Conservation (phyloP, 2,329 filamentous ascomycete species). For the Stenocarpella maydis region DNA sequence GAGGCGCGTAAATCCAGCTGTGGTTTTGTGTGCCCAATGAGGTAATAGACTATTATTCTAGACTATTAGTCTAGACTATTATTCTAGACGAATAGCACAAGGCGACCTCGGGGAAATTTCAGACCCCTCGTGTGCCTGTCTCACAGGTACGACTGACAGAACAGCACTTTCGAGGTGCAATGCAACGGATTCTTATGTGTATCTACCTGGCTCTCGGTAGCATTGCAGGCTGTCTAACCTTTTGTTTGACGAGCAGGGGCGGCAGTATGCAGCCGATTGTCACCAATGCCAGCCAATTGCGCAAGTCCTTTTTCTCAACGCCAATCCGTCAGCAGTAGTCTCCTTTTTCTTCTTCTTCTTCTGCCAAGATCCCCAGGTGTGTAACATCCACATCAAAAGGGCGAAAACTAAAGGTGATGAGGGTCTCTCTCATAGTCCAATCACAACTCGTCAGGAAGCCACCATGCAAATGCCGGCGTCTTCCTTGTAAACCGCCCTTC, state of each 20-base stretch:
- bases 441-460: neutral
- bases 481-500: no score
- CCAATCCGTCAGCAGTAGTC: neutral
- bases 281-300: slow-evolving; percentile 3
- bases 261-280: slow-evolving; percentile 5
- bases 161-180: neutral
- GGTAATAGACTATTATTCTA: no score
- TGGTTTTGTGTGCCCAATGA: neutral
- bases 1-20: neutral
- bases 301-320: neutral
- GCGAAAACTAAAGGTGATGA: neutral
- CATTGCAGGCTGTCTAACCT: neutral
- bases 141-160: neutral
- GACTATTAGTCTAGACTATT: no score
- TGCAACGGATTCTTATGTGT: slow-evolving; percentile 9
- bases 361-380: neutral
- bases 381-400: neutral
- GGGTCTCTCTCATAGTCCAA: neutral
- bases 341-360: neutral
- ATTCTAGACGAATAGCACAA: no score
- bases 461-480: neutral
- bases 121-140: no score
- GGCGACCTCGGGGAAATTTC: no score
- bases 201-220: neutral
- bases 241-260: neutral